These are phyloP conservation scores for Goniomonas avonlea DNA, from an alignment of 78 protist species.

Conservation along the genomic window DNA sequence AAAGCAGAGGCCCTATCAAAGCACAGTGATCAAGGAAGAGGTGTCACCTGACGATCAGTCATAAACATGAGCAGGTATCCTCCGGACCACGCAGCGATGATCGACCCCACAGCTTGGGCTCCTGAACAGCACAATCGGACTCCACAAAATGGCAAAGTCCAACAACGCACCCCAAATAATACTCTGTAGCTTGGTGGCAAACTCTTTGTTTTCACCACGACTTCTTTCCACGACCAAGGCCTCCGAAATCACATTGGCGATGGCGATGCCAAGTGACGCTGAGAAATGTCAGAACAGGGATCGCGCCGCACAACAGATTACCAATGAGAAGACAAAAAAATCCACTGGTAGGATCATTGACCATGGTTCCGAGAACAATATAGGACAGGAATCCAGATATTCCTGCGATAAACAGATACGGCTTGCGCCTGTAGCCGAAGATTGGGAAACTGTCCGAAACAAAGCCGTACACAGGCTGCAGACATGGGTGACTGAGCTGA, in stretches of 20 bases:
- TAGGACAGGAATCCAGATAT: too few relatives aligned
- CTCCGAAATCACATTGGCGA: conserved; percentile 10
- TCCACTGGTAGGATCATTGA: too few relatives aligned
- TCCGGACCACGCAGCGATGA: neutral
- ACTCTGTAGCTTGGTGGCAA: conserved; percentile 7
- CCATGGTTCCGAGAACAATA: too few relatives aligned
- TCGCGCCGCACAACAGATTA: too few relatives aligned
- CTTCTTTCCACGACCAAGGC: conserved; percentile 4
- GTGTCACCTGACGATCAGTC: neutral
- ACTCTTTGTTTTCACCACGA: neutral
- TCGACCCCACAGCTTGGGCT: conserved; percentile 3
- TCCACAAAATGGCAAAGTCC: too few relatives aligned
- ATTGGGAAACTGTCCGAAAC: neutral
- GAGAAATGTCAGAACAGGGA: too few relatives aligned
- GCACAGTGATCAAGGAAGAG: too few relatives aligned
- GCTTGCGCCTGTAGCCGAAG: conserved; percentile 1
- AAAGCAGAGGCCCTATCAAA: too few relatives aligned
- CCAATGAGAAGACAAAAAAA: too few relatives aligned
- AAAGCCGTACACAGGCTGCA: conserved; percentile 9
- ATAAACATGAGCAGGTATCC: neutral
- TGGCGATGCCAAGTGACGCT: neutral
- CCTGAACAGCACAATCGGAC: too few relatives aligned
- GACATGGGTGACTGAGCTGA: too few relatives aligned
- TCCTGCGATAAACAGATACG: neutral
- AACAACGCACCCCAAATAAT: too few relatives aligned